Percentiles rank a stretch among this genome's conserved stretches.
These are phyloP conservation scores for Podaxis sp. DNA, from an alignment of 768 basidiomycete genomes.

Conservation along the genomic window DNA sequence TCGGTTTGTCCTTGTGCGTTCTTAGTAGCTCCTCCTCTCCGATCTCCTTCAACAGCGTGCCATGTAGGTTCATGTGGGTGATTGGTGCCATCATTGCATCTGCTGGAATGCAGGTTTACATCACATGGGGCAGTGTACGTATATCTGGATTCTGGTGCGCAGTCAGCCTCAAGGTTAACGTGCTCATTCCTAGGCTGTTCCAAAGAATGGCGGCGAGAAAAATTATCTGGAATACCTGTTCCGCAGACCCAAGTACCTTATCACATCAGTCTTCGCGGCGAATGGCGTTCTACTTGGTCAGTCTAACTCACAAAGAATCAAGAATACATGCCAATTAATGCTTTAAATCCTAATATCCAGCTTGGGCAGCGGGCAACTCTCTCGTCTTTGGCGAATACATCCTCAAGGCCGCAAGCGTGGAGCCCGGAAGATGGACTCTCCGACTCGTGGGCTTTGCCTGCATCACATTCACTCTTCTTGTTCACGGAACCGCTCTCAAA, in stretches of 20 bases:
- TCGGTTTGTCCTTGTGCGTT: conserved; percentile 36
- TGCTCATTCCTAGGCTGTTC: conserved; percentile 41
- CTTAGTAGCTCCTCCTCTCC: neutral
- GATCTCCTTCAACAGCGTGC: neutral
- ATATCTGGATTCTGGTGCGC: neutral
- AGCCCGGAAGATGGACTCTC: conserved; percentile 31
- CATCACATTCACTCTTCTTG: conserved; percentile 34
- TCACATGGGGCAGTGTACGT: conserved; percentile 40
- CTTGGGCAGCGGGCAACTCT: conserved; percentile 43
- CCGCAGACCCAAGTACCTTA: conserved; percentile 53
- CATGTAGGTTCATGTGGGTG: conserved; percentile 39
- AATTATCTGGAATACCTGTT: conserved; percentile 69
- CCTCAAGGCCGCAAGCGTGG: conserved; percentile 30
- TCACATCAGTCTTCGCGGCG: conserved; percentile 55
- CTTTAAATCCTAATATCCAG: conserved; percentile 16
- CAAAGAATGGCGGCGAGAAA: conserved; percentile 66
- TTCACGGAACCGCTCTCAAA: conserved; percentile 44
- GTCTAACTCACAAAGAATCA: neutral
- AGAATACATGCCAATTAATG: neutral
- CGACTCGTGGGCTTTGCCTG: conserved; percentile 36
- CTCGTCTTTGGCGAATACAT: conserved; percentile 61
- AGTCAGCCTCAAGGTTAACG: neutral
- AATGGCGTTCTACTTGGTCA: conserved; percentile 49
- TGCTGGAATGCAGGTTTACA: conserved; percentile 41
- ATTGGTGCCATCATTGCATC: conserved; percentile 41